Base-by-base conservation (phyloP, 495 filamentous ascomycete genomes). In the Xanthoparmelia taractica region DNA sequence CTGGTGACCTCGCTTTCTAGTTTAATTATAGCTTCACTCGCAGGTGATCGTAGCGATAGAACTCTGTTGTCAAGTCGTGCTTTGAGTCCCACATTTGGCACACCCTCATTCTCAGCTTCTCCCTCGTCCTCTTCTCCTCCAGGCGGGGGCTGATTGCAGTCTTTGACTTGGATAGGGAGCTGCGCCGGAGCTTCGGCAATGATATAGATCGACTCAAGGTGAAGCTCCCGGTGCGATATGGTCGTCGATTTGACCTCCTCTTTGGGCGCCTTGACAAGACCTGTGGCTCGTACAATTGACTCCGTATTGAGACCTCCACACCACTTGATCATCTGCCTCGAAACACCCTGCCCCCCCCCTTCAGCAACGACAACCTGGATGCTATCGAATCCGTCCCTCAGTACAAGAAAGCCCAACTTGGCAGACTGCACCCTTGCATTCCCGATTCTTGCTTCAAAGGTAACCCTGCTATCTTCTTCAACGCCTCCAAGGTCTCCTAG, bases 401-500 rank as follows among this genome's bases (percentile, higher is more conserved):
- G 82, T 74, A 94, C 90, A 70, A 97, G 81, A 77, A 97, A 97
- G 61, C 85, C 88, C 79, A 97, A 85, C 76, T 96, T 95, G 64
- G 91, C 88, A 67, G 90, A 89, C 78, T 97, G 90, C 65, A 88
- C 86, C 66, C 93, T 81, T 27, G 88, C 78, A 76, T 94, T 96
- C 73, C 96, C 91, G 33, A 97, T 79, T 75, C 90, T 88, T 8
- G 88, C 93, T 25, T 92, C 84, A 63, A 97, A 83, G 29, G 84
- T 82, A 48, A 97, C 80, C 63, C 86, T 85, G 77, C 92, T 86
- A 65, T 89, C 88, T 38, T 89, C 77, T 69, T 85, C 76, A 31
- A 79, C 78, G 45, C 83, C 79, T 38, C 76, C 73, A 15, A 84
- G 60, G 23, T 82, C 77, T 59, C 77, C 75, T 10, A 91, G 75